Percentiles rank a stretch among this genome's conserved stretches.
Evolutionary conservation across 1,139 yeast species (phyloP).

Genomic region (Yamadazyma atlantica): DNA sequence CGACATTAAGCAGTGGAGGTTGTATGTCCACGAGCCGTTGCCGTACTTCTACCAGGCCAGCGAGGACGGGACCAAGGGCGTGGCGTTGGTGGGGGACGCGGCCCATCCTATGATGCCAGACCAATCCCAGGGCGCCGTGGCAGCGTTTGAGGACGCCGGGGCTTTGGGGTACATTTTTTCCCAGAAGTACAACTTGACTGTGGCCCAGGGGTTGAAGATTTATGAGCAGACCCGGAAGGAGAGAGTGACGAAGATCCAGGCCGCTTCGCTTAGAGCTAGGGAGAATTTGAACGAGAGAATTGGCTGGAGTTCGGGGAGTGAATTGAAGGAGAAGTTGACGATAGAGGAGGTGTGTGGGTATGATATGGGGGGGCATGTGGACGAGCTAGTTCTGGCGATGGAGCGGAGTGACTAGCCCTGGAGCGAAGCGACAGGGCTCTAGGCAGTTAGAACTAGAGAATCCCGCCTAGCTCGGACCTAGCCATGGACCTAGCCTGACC

Average conservation of each 20-base stretch:
- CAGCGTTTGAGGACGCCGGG: slow-evolving; percentile 35
- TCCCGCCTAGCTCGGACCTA: too few species aligned
- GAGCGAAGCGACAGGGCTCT: not conserved
- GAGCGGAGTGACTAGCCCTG: not conserved
- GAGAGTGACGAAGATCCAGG: slow-evolving; percentile 26
- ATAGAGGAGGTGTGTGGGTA: slow-evolving; percentile 30
- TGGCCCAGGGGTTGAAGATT: slow-evolving; percentile 20
- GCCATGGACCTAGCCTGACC: too few species aligned
- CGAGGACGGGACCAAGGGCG: slow-evolving; percentile 17
- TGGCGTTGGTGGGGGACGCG: slow-evolving; percentile 37
- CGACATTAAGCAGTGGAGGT: slow-evolving; percentile 30
- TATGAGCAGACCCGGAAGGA: slow-evolving; percentile 25
- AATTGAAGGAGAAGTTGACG: slow-evolving; percentile 22
- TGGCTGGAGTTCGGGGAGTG: slow-evolving; percentile 25
- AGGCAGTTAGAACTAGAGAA: not conserved
- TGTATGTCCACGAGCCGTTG: slow-evolving; percentile 27
- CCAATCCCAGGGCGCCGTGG: slow-evolving; percentile 41
- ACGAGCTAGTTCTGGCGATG: slow-evolving; percentile 7
- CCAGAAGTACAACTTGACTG: slow-evolving; percentile 17
- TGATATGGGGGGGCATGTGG: slow-evolving; percentile 23
- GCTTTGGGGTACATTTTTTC: slow-evolving; percentile 18
- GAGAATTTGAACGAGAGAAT: slow-evolving; percentile 29
- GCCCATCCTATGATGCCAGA: slow-evolving; percentile 43
- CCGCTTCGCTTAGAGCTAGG: slow-evolving; percentile 27
- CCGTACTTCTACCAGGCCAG: slow-evolving; percentile 21